Conservation (phyloP, 2,329 filamentous ascomycete species). For the Botryotinia globosa region DNA sequence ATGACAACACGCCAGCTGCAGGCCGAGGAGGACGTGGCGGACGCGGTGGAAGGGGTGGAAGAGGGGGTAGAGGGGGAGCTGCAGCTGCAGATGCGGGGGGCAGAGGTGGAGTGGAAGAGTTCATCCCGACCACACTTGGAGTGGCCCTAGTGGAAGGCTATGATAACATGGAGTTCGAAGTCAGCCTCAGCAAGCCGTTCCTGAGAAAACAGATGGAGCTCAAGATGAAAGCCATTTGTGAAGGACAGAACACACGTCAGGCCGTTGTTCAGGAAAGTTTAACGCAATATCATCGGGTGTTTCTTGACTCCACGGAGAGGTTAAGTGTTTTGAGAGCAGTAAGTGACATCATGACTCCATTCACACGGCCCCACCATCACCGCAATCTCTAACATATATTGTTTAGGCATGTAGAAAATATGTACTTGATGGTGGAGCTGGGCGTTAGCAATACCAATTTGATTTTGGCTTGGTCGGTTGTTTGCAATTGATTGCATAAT, state of each 20-base stretch:
- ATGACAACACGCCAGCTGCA: conserved; percentile 41
- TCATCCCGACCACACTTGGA: conserved; percentile 88
- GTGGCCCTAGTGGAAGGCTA: conserved; percentile 92
- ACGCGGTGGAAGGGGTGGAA: conserved; percentile 44
- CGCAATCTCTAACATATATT: conserved; percentile 22
- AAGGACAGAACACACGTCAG: conserved; percentile 71
- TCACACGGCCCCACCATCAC: conserved; percentile 1
- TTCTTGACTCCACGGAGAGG: conserved; percentile 74
- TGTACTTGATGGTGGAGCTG: conserved; percentile 31
- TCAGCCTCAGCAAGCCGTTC: conserved; percentile 91
- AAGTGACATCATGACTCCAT: conserved; percentile 39
- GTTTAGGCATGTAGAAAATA: conserved; percentile 36
- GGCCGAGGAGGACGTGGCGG: conserved; percentile 41
- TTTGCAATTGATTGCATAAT: conserved; percentile 9
- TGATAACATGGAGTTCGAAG: conserved; percentile 89
- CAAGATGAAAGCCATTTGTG: conserved; percentile 95
- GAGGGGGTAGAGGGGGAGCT: conserved; percentile 44
- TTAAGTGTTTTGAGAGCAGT: conserved; percentile 64
- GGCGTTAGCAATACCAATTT: conserved; percentile 25
- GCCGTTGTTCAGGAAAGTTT: conserved; percentile 80
- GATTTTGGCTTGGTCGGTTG: neutral
- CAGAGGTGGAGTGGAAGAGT: conserved; percentile 65
- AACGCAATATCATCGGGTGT: conserved; percentile 82
- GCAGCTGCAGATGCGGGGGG: conserved; percentile 42
- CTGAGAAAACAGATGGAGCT: conserved; percentile 96